Evolutionary conservation across 352 stramenopile genomes (phyloP).

Genomic region (Phytophthora pseudosyringae): DNA sequence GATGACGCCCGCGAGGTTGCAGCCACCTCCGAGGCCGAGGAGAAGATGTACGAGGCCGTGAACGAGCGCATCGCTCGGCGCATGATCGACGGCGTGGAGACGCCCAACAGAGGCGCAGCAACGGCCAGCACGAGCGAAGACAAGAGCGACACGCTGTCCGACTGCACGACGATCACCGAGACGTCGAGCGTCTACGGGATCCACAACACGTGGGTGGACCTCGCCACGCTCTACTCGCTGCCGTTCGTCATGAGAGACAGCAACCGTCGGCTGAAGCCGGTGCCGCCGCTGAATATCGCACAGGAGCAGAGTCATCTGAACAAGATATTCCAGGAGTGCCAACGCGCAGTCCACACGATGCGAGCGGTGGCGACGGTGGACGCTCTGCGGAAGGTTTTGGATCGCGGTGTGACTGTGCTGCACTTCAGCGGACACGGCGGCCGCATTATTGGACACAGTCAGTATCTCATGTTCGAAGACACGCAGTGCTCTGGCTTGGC

Average conservation of each 20-base stretch:
- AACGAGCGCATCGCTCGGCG: constrained; percentile 70
- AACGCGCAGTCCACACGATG: constrained; percentile 81
- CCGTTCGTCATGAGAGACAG: constrained; percentile 68
- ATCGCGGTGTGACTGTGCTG: constrained; percentile 75
- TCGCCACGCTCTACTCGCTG: constrained; percentile 76
- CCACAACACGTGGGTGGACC: constrained; percentile 83
- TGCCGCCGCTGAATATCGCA: constrained; percentile 71
- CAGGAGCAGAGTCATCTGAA: constrained; percentile 71
- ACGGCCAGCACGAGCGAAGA: constrained; percentile 47
- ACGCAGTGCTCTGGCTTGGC: constrained; percentile 66
- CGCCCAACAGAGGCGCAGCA: constrained; percentile 9
- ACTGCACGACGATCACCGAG: constrained; percentile 76
- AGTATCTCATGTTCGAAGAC: constrained; percentile 83
- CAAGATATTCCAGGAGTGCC: constrained; percentile 80
- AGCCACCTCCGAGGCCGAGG: constrained; percentile 20
- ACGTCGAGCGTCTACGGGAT: constrained; percentile 78
- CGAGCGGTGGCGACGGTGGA: constrained; percentile 74
- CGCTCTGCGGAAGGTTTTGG: constrained; percentile 75
- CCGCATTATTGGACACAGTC: constrained; percentile 62
- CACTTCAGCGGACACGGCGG: constrained; percentile 85
- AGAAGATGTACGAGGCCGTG: constrained; percentile 54
- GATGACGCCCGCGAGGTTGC: constrained; percentile 7
- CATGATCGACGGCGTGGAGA: constrained; percentile 53
- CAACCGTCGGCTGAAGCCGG: constrained; percentile 55
- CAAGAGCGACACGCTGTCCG: constrained; percentile 81